Conservation (phyloP, 2,329 filamentous ascomycete species). For the Phialophora tarda region DNA sequence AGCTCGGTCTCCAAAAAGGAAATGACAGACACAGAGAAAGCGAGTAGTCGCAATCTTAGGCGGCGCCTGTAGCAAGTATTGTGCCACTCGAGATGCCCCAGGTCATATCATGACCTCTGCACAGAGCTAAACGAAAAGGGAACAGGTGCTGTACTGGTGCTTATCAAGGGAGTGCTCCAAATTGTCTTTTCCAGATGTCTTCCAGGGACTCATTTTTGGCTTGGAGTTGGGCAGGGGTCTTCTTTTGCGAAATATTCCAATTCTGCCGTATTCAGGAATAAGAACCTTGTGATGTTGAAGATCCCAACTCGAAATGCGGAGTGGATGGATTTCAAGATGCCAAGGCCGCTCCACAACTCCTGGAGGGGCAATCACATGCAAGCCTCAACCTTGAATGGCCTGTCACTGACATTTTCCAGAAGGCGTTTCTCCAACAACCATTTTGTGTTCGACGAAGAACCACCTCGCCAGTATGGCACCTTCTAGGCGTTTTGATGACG, state of each 20-base stretch:
- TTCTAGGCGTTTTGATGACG: background rate
- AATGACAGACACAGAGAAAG: too few species aligned
- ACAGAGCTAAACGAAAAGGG: background rate
- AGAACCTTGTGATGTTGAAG: background rate
- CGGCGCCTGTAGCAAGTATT: too few species aligned
- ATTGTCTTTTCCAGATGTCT: background rate
- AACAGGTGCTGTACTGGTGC: background rate
- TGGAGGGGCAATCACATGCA: background rate
- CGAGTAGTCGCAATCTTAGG: too few species aligned
- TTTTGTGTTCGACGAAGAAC: background rate
- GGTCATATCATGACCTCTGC: background rate
- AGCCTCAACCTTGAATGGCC: background rate
- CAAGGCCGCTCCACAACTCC: background rate
- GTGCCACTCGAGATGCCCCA: background rate
- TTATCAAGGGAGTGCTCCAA: background rate
- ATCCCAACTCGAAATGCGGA: background rate
- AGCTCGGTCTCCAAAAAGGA: too few species aligned
- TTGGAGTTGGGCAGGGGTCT: background rate
- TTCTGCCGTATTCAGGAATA: background rate
- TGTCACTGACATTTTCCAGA: background rate
- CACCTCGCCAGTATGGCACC: constrained; percentile 12
- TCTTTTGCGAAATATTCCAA: background rate
- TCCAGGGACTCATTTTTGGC: background rate
- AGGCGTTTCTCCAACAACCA: background rate
- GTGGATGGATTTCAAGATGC: background rate